Conservation (phyloP, 2,329 filamentous ascomycete genomes). For the Ampelomyces quisqualis region DNA sequence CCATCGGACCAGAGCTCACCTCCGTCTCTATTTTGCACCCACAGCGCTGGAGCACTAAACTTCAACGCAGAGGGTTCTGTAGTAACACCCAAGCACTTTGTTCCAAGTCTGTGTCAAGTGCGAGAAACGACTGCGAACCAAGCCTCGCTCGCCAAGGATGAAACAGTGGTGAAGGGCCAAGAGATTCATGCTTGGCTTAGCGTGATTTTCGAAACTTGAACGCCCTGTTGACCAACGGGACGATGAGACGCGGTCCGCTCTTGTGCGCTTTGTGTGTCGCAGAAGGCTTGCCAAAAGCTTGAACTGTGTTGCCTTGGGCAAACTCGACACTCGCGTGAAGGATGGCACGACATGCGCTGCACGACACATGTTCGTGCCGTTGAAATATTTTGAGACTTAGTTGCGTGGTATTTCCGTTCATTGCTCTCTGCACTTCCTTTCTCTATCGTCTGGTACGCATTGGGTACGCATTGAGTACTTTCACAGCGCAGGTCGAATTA, state of each 20-base stretch:
- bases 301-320: conserved; percentile 26
- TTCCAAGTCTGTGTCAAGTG: conserved; percentile 33
- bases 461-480: conserved; percentile 7
- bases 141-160: conserved; percentile 36
- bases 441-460: conserved; percentile 1
- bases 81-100: conserved; percentile 10
- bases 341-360: background rate
- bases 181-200: conserved; percentile 30
- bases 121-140: conserved; percentile 7
- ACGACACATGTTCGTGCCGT: no score
- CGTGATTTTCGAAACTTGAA: conserved; percentile 27
- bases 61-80: no score
- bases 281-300: conserved; percentile 34
- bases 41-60: background rate
- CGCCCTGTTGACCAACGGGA: conserved; percentile 25
- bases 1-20: no score
- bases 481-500: background rate
- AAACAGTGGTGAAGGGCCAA: conserved; percentile 38
- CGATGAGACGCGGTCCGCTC: conserved; percentile 13
- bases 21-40: no score
- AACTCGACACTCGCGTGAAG: conserved; percentile 4
- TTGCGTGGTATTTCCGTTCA: background rate
- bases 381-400: no score
- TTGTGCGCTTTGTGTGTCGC: conserved; percentile 14
- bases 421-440: conserved; percentile 6